Evolutionary conservation across 805 yeast species (phyloP), one percentile per base, ranked within the genome.

Genomic region (Schizosaccharomyces lindneri): DNA sequence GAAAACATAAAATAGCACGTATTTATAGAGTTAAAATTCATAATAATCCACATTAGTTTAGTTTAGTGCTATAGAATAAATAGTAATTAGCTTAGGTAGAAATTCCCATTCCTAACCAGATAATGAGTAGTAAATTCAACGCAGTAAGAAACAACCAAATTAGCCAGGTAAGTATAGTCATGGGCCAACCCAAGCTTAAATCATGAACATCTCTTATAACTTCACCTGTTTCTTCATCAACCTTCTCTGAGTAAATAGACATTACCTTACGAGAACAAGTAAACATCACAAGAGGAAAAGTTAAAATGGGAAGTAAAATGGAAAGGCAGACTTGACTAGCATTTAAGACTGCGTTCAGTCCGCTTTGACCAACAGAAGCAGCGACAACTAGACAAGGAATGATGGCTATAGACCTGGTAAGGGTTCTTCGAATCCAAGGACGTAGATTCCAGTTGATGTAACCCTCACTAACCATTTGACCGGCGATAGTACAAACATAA

Each of bases 391-490:
- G 71, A 69, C 95, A 85, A 11, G 97, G 97, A 17, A 86, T 70
- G 43, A 89, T 83, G 0, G 95, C 81, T 55, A 89, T 82, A 5
- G 79, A 72, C 68, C 97, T 78, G 0, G 96, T 89, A 11, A 82
- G 75, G 9, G 89, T 68, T 65, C 96, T 76, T 69, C 96, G 78
- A 60, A 83, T 67, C 85, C 95, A 83, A 3, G 96, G 96, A 64
- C 76, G 77, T 55, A 86, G 65, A 1, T 78, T 80, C 95, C 96
- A 88, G 61, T 82, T 78, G 48, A 89, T 74, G 68, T 86, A 90
- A 0, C 97, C 97, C 70, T 89, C 97, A 66, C 87, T 80, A 1
- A 89, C 95, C 66, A 89, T 82, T 71, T 89, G 95, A 9, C 96
- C 96, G 0, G 67, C 87, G 73, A 89, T 84, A 0, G 97, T 89